Evolutionary conservation across 208 protist genomes (phyloP).

Genomic region (Acanthamoeba castellanii): DNA sequence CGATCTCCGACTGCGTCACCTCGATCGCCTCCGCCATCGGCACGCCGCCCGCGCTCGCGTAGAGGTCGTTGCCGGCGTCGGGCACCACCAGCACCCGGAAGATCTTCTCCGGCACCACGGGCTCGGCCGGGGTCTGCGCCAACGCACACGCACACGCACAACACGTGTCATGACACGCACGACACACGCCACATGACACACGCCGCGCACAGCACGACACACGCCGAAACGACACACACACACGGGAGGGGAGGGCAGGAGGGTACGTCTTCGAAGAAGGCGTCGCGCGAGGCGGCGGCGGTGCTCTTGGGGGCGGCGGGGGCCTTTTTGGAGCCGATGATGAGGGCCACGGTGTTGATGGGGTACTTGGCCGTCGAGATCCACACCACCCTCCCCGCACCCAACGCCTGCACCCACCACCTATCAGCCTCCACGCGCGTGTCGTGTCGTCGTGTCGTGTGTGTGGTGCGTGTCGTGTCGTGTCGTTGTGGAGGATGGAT

Average conservation of each 20-base stretch:
- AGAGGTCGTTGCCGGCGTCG: neutral
- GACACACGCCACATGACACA: neutral
- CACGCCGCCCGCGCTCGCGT: neutral
- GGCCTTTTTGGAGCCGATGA: constrained; percentile 20
- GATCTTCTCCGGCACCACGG: neutral
- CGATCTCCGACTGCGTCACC: constrained; percentile 1
- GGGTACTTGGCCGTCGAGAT: constrained; percentile 49
- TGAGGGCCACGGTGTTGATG: constrained; percentile 33
- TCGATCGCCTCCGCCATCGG: neutral
- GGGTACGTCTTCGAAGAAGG: neutral
- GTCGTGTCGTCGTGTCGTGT: neutral
- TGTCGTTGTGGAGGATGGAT: neutral
- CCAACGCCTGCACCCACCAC: constrained; percentile 13
- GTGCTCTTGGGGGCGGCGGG: neutral
- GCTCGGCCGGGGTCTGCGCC: neutral
- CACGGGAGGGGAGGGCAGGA: neutral
- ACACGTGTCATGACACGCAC: too few relatives aligned
- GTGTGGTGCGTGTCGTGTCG: neutral
- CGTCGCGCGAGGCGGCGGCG: constrained; percentile 2
- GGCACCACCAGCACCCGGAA: constrained; percentile 4
- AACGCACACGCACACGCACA: too few relatives aligned
- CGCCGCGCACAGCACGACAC: too few relatives aligned
- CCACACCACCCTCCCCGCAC: constrained; percentile 42
- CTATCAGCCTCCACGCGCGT: neutral
- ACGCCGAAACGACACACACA: neutral